Base-by-base conservation (phyloP, 2,329 filamentous ascomycete species). In the Myriosclerotinia duriaeana region DNA sequence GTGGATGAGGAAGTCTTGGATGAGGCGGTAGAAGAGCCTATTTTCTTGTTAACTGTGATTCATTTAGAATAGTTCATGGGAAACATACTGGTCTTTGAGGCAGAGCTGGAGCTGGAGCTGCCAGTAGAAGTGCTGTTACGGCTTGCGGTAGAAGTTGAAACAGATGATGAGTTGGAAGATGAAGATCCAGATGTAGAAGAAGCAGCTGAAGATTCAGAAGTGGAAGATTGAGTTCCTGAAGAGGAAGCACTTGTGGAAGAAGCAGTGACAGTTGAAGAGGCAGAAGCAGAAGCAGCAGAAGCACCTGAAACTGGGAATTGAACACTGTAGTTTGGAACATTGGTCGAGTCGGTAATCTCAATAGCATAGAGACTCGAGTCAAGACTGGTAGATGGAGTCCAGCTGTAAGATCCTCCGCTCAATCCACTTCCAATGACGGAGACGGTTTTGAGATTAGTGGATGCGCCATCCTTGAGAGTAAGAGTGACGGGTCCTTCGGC, bases 401-500 rank as follows among this genome's bases (percentile, higher is more conserved):
- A 76, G 12, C 44, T 52, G 68, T 66, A 74, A 11, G 71, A 72
- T 14, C n/a, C 48, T 22, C 46, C 46, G 8, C 46, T 69, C 14
- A 71, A 64, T 53, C 71, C 72, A 75, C 75, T 70, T 20, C 67
- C 69, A 55, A 76, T 71, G 34, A 70, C 71, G 55, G 40, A 60
- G 42, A 76, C 74, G 26, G 70, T 70, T 17, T 62, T 46, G 12
- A 75, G 69, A 42, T 67, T 53, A 22, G 64, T 72, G 3, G 73
- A 65, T 52, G 66, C 36, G 22, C 74, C 75, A 50, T 71, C 71
- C 71, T 73, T 75, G 26, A 76, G 67, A 15, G 68, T 42, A 36
- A 76, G 55, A 22, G 71, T 74, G 22, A 76, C 74, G 22, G 73
- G 66, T 20, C 74, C 74, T 1, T 64, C 12, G 22, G 71, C 71